Evolutionary conservation across 805 yeast genomes (phyloP), one percentile per base, ranked within the genome.

Genomic region (Candida adriatica): DNA sequence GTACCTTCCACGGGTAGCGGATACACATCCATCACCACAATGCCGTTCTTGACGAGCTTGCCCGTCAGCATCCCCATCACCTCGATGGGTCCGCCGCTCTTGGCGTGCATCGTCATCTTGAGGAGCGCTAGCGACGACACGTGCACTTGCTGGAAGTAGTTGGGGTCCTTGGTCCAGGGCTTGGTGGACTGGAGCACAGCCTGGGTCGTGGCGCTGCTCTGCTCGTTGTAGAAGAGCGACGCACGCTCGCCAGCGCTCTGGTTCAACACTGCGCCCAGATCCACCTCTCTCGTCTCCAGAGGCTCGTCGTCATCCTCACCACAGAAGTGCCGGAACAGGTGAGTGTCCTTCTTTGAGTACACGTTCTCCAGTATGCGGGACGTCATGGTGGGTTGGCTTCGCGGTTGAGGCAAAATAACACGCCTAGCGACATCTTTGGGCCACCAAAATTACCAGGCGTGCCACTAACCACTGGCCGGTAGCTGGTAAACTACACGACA

Each of bases 31-130:
- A 76, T 67, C 2, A 92, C 81, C 3, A 81, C 68, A 37, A 87
- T 68, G 6, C 64, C 62, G 13, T 64, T 58, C 6, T 62, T 64
- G 10, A 71, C 60, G 8, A 82, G 70, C 43, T 75, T 75, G 1
- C 98, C 97, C 0, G 88, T 73, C 55, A 90, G 65, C 82, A 88
- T 82, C 5, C 97, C 98, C 97, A 90, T 90, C 6, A 92, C 75
- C 54, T 90, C 98, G 24, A 85, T 79, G 8, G 80, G 62, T 1
- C 95, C 95, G 5, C 96, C 96, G 1, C 77, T 62, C 16, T 80
- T 62, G 1, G 95, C 88, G 56, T 87, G 96, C 10, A 73, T 62
- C 2, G 81, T 56, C 82, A 87, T 86, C 49, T 85, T 85, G 37
- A 72, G 54, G 26, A 82, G 52, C 0, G 95, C 94, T 18, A 82